Evolutionary conservation across 2,329 filamentous ascomycete species (phyloP), one percentile per base, ranked within the genome.

Genomic region (Pseudopyricularia cyperi): DNA sequence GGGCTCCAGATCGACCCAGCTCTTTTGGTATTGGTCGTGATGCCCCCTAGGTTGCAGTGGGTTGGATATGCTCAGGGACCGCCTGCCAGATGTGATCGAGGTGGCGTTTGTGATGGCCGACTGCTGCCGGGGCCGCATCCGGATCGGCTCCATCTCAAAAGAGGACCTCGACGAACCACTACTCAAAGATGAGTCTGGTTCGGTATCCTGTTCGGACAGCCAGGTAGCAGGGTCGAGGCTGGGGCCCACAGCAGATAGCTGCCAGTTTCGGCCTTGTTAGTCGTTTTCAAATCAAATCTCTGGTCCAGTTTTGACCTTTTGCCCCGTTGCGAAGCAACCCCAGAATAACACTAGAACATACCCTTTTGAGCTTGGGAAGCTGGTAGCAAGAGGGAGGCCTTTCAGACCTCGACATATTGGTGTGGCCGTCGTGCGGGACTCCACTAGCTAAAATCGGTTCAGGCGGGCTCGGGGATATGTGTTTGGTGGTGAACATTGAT

Each of bases 381-480:
- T 34, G 28, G 39, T 39, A 50, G 35, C 34, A 39, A 19, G 49
- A 51, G 2, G 34, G 35, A 6, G 49, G 35, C 26, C 35, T 39
- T 17, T 42, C 35, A 9, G 49, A 22, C 19, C 37, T 33, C 34
- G 48, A 8, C 48, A 39, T 50, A 24, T 12, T 11, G 19, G 33
- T 22, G 33, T 35, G 22, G 9, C n/a, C n/a, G 30, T 51, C 44
- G 30, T 46, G 39, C 34, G 24, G 49, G 8, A 51, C 51, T 17
- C 33, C 30, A 11, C 39, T 22, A 30, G 42, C 30, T 9, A 51
- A 12, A 15, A 39, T 32, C 19, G 50, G 24, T 32, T 30, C 44
- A 12, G 77, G 76, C 8, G 66, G 59, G 8, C 76, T 76, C 22
- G 75, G 71, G 6, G 76, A 76, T 69, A 79, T 72, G 53, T 71